Evolutionary conservation across 345 rosid genomes (phyloP).

Genomic region (Reutealis trisperma): DNA sequence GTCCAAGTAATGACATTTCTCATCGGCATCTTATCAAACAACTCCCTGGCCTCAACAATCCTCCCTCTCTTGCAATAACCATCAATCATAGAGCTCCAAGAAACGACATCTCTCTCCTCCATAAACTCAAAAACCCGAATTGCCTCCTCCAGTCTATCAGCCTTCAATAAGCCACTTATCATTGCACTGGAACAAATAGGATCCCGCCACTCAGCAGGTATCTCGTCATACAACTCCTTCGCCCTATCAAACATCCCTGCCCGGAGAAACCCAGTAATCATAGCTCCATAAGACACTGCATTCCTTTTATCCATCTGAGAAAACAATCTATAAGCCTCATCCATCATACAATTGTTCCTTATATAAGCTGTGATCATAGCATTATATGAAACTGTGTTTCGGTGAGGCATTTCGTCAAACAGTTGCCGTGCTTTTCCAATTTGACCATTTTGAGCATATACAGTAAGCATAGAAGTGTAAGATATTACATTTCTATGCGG

Average conservation of each 20-base stretch:
- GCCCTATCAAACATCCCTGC: constrained; percentile 62
- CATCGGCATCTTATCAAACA: constrained; percentile 57
- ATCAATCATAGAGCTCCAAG: constrained; percentile 73
- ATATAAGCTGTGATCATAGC: constrained; percentile 78
- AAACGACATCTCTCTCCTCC: constrained; percentile 62
- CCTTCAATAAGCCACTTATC: constrained; percentile 66
- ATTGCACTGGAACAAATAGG: constrained; percentile 70
- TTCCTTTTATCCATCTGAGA: constrained; percentile 45
- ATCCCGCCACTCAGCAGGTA: constrained; percentile 56
- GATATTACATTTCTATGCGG: constrained; percentile 55
- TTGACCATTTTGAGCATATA: constrained; percentile 53
- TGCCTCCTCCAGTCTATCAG: constrained; percentile 55
- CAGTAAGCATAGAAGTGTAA: constrained; percentile 83
- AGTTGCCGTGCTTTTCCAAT: constrained; percentile 51
- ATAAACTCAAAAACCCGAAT: constrained; percentile 54
- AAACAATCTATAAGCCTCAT: constrained; percentile 50
- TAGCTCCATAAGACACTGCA: constrained; percentile 62
- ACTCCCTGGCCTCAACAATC: constrained; percentile 48
- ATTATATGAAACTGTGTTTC: constrained; percentile 58
- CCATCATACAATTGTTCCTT: constrained; percentile 44
- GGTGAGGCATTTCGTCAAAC: constrained; percentile 72
- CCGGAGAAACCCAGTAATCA: constrained; percentile 68
- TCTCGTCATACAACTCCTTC: constrained; percentile 41
- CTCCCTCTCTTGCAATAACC: constrained; percentile 70
- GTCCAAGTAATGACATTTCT: constrained; percentile 71